Conservation (phyloP, 2,329 filamentous ascomycete species). For the Cadophora sp. region DNA sequence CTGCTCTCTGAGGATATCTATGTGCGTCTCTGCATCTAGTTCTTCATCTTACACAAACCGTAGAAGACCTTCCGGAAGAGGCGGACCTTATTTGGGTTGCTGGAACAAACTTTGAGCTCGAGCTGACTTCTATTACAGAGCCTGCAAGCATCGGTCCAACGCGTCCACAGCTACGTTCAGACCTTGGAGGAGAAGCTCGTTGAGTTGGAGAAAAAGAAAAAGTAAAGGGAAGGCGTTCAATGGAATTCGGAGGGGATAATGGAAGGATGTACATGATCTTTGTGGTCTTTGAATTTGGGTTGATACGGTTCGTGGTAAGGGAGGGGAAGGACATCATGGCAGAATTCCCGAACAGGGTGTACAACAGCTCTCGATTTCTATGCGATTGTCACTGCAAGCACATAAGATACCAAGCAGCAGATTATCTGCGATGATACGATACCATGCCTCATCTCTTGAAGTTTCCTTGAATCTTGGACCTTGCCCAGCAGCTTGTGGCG, state of each 20-base stretch:
- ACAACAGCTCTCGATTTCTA: constrained; percentile 32
- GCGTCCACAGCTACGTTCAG: constrained; percentile 83
- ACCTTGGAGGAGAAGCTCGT: constrained; percentile 82
- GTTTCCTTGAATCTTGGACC: background rate
- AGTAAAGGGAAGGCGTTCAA: constrained; percentile 34
- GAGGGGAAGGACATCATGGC: constrained; percentile 15
- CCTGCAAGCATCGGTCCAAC: constrained; percentile 85
- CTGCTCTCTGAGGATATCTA: constrained; percentile 95
- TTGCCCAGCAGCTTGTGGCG: background rate
- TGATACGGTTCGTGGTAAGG: constrained; percentile 5
- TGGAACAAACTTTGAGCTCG: constrained; percentile 3
- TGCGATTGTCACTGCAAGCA: constrained; percentile 31
- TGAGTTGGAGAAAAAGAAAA: constrained; percentile 72
- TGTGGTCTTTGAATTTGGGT: constrained; percentile 11
- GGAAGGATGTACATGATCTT: constrained; percentile 6
- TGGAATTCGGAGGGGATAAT: constrained; percentile 16
- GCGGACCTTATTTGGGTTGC: constrained; percentile 14
- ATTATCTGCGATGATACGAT: constrained; percentile 25
- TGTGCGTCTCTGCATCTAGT: constrained; percentile 64
- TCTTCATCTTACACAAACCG: constrained; percentile 16
- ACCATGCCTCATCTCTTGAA: constrained; percentile 15
- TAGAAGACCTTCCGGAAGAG: constrained; percentile 24
- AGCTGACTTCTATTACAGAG: constrained; percentile 59
- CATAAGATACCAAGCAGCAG: constrained; percentile 30
- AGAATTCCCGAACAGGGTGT: constrained; percentile 26